Evolutionary conservation across 2,329 filamentous ascomycete species (phyloP), one percentile per base, ranked within the genome.

Genomic region (Davidsoniella eucalypti): DNA sequence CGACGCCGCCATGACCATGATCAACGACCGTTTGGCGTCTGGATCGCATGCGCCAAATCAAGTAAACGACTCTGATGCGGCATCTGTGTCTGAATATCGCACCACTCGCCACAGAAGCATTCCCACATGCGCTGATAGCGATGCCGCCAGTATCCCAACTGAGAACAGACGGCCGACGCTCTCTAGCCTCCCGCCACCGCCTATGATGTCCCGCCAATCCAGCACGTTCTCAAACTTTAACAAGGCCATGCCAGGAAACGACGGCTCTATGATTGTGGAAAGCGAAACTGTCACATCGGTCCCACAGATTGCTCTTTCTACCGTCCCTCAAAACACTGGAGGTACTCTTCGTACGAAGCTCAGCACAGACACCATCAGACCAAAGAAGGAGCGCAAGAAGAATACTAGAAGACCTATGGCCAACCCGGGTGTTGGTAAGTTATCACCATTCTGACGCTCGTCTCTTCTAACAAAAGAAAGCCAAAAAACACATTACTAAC

Each of bases 201-300:
- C 79, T 2, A 68, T 63, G 54, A 79, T 65, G 61, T 80, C 60
- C 59, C 78, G 63, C 69, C 85, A 83, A 54, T 86, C 85, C 7
- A 79, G 74, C 54, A 61, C 66, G 57, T 64, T 73, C 54, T 78
- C 80, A 46, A 75, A 82, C 36, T 85, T 87, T 60, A 71, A 76
- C 33, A 73, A 84, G 50, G 67, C 71, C 51, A 85, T 87, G 60
- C 71, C 76, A 33, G 86, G 88, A 61, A 69, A 76, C 25, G 85
- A 94, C 61, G 80, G 79, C n/a, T 82, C 84, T 36, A 95, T 98
- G 87, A 96, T 87, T 8, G 90, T 96, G 12, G 92, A 98, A 67
- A 95, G 92, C 0, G 92, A 98, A 65, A 94, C 88, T 0, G 92
- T 98, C 37, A 83, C 79, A 41, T 94, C 88, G 2, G 84, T 95